phyloP scores from a whole-genome alignment of 1,139 yeast genomes.

The Magnusiomyces paraingens region DNA sequence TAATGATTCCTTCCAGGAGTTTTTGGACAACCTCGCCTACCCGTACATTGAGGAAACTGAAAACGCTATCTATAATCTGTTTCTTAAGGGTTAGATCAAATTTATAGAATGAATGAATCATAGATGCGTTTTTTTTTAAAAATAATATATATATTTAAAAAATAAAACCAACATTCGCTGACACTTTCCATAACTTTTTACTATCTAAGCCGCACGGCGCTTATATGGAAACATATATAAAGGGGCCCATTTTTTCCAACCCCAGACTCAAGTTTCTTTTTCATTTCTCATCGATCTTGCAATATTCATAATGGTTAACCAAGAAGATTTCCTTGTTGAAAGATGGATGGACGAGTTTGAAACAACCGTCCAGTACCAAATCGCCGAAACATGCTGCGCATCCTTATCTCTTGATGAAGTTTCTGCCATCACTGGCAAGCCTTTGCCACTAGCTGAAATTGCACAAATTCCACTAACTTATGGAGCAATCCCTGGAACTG shows the following conservation, averaged over 20 bases:
- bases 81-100: slow-evolving; percentile 38
- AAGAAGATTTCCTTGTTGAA: slow-evolving; percentile 45
- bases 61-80: slow-evolving; percentile 72
- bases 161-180: too few relatives aligned
- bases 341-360: slow-evolving; percentile 52
- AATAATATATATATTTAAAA: not conserved
- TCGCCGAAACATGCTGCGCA: slow-evolving; percentile 52
- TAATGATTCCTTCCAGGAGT: slow-evolving; percentile 53
- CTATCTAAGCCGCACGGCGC: too few relatives aligned
- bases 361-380: slow-evolving; percentile 36
- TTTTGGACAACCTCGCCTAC: slow-evolving; percentile 69
- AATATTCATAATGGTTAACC: slow-evolving; percentile 23
- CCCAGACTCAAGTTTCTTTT: too few relatives aligned
- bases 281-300: too few relatives aligned
- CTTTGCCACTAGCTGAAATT: slow-evolving; percentile 25
- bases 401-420: slow-evolving; percentile 42
- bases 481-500: slow-evolving; percentile 46
- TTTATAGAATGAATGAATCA: not conserved
- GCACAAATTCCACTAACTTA: slow-evolving; percentile 36
- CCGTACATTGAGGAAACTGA: slow-evolving; percentile 75
- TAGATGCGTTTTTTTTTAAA: not conserved
- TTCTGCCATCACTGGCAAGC: slow-evolving; percentile 30
- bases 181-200: too few relatives aligned
- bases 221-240: too few relatives aligned
- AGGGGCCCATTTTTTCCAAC: not conserved